Evolutionary conservation across 441 rosid genomes (phyloP).

Genomic region (Gossypium davidsonii): DNA sequence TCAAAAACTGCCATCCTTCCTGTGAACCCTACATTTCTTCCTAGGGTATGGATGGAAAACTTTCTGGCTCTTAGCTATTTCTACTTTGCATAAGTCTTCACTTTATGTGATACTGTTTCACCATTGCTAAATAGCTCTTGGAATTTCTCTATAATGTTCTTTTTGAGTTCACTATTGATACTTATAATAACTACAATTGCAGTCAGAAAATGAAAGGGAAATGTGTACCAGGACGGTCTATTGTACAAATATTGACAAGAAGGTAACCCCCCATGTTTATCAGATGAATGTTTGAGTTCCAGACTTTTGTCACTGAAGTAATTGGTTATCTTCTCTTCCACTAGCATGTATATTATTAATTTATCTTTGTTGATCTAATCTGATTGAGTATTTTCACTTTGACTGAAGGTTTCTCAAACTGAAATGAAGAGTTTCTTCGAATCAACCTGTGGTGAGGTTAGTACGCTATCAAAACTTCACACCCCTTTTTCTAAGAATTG

Average conservation of each 20-base stretch:
- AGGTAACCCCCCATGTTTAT: constrained; percentile 26
- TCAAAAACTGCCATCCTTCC: constrained; percentile 77
- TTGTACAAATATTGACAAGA: constrained; percentile 67
- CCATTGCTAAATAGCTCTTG: background rate
- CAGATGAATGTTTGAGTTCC: background rate
- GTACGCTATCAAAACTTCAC: constrained; percentile 7
- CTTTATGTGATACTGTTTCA: constrained; percentile 4
- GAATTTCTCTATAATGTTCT: background rate
- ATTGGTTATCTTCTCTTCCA: background rate
- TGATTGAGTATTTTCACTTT: background rate
- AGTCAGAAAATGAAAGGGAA: constrained; percentile 74
- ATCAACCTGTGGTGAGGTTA: constrained; percentile 57
- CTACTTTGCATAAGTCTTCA: constrained; percentile 2
- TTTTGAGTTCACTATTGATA: background rate
- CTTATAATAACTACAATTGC: constrained; percentile 19
- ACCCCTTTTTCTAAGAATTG: background rate
- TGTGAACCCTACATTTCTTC: constrained; percentile 66
- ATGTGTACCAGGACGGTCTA: constrained; percentile 67
- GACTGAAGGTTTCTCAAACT: constrained; percentile 51
- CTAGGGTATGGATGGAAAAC: constrained; percentile 39
- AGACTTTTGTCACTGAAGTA: background rate
- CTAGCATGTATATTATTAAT: background rate
- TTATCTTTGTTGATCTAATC: background rate
- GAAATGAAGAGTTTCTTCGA: constrained; percentile 58
- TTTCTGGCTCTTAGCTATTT: background rate